These are phyloP conservation scores for Pichia thaimueangensis DNA, from an alignment of 805 yeast species.

Conservation along the genomic window DNA sequence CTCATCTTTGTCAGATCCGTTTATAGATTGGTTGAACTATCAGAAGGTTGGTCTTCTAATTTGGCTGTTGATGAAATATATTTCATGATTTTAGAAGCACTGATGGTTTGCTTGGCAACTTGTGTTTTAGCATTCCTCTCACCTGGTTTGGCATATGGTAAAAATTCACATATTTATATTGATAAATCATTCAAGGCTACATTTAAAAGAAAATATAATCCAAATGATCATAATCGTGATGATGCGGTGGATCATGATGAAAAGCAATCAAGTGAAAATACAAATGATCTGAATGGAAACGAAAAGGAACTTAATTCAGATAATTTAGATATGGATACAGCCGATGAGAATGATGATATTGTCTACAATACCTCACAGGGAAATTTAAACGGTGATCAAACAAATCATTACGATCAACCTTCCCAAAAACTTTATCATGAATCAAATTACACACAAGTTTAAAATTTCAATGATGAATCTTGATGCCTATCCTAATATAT, in stretches of 20 bases:
- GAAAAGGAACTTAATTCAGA: conserved; percentile 22
- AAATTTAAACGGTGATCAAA: no score
- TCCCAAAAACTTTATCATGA: no score
- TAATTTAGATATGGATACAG: conserved; percentile 52
- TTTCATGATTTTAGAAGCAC: conserved; percentile 54
- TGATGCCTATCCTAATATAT: no score
- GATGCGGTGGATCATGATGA: not conserved
- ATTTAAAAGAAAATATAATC: conserved; percentile 6
- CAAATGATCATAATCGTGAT: not conserved
- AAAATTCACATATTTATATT: conserved; percentile 17
- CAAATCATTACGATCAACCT: no score
- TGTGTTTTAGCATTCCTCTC: conserved; percentile 46
- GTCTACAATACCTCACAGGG: no score
- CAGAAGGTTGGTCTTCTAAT: conserved; percentile 66
- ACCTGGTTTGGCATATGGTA: conserved; percentile 56
- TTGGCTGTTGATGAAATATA: conserved; percentile 56
- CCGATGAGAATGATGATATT: conserved; percentile 57
- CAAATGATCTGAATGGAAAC: no score
- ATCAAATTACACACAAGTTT: no score
- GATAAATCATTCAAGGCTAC: conserved; percentile 13
- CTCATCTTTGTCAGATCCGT: conserved; percentile 61
- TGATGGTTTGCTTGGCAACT: conserved; percentile 51
- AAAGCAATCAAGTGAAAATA: conserved; percentile 40
- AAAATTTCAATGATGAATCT: no score
- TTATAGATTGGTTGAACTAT: conserved; percentile 66